Evolutionary conservation across 257 asterid species (phyloP).

Genomic region (Solanum peruvianum): DNA sequence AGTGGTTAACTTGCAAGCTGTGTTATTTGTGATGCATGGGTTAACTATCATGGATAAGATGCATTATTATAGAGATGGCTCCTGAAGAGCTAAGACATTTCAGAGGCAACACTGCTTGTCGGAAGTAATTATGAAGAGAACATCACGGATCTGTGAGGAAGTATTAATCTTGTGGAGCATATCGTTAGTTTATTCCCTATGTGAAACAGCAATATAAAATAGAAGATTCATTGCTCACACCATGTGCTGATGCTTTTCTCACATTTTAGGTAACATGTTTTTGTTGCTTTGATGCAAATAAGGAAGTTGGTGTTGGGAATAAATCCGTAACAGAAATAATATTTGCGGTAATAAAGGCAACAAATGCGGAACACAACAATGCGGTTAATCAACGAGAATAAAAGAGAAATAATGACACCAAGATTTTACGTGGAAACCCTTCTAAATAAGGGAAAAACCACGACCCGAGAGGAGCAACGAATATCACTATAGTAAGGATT

Average conservation of each 20-base stretch:
- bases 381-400: too few species aligned
- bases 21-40: not conserved
- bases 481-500: too few species aligned
- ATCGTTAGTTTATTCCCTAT: not conserved
- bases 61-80: not conserved
- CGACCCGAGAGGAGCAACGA: too few species aligned
- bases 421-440: too few species aligned
- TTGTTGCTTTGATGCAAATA: not conserved
- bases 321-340: too few species aligned
- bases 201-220: not conserved
- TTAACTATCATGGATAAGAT: not conserved
- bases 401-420: too few species aligned
- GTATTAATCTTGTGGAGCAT: not conserved
- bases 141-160: not conserved
- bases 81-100: not conserved
- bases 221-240: not conserved
- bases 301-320: not conserved
- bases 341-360: too few species aligned
- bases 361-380: too few species aligned
- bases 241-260: not conserved
- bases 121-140: not conserved
- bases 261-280: not conserved
- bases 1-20: not conserved
- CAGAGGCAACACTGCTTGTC: not conserved
- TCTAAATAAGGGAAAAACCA: too few species aligned